A percentile compares a stretch with the other conserved stretches of the same genome.
These are phyloP conservation scores for Rubus idaeus DNA, from an alignment of 306 rosid genomes.

Conservation along the genomic window DNA sequence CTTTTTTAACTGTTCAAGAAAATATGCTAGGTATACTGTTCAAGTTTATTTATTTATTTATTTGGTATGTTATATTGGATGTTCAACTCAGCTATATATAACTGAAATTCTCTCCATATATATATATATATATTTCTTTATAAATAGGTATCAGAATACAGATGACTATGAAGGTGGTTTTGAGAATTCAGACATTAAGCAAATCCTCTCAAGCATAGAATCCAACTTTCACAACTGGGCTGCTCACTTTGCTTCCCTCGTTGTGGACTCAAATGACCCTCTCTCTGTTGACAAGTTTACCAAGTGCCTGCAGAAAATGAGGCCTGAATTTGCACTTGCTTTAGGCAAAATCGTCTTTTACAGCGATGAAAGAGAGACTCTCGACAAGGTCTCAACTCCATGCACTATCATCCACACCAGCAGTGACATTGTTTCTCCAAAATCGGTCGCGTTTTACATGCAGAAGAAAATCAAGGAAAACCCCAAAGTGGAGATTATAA, in stretches of 20 bases:
- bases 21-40: neutral
- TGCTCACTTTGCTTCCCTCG: slow-evolving; percentile 39
- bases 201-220: slow-evolving; percentile 50
- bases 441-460: slow-evolving; percentile 59
- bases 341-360: slow-evolving; percentile 68
- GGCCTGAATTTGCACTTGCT: slow-evolving; percentile 47
- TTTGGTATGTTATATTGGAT: neutral
- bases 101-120: neutral
- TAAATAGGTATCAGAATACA: slow-evolving; percentile 55
- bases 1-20: neutral
- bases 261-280: slow-evolving; percentile 55
- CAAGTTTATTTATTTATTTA: neutral
- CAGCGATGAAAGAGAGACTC: slow-evolving; percentile 58
- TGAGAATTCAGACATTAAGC: slow-evolving; percentile 49
- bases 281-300: slow-evolving; percentile 46
- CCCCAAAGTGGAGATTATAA: slow-evolving; percentile 51
- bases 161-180: slow-evolving; percentile 84
- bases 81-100: neutral
- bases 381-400: slow-evolving; percentile 66
- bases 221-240: slow-evolving; percentile 63
- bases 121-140: neutral
- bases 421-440: slow-evolving; percentile 58
- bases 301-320: slow-evolving; percentile 55
- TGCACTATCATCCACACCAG: slow-evolving; percentile 70
- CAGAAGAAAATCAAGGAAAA: slow-evolving; percentile 63